Conservation (phyloP, 768 basidiomycete genomes). For the Cubamyces lactineus region DNA sequence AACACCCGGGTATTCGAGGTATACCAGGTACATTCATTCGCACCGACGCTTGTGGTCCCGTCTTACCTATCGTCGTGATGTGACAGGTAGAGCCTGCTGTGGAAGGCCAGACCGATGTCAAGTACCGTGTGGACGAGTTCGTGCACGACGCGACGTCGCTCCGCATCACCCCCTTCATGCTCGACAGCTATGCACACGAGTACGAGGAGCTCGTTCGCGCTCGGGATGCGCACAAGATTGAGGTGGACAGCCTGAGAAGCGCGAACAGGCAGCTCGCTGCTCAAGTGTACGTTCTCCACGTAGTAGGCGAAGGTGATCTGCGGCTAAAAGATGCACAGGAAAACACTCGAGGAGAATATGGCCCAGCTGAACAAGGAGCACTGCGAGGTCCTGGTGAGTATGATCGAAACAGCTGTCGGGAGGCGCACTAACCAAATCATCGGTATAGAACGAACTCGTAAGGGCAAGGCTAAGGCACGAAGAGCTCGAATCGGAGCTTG, state of each 20-base stretch:
- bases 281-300: conserved; percentile 70
- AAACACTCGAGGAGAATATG: conserved; percentile 76
- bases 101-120: conserved; percentile 27
- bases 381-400: conserved; percentile 65
- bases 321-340: conserved; percentile 49
- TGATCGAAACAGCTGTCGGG: not conserved
- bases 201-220: conserved; percentile 80
- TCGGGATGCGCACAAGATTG: conserved; percentile 80
- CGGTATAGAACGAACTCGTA: conserved; percentile 83
- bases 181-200: conserved; percentile 87
- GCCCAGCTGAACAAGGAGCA: conserved; percentile 85
- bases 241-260: conserved; percentile 82
- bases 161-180: conserved; percentile 93
- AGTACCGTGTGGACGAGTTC: conserved; percentile 78
- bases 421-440: not conserved
- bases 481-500: conserved; percentile 91
- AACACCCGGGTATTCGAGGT: conserved; percentile 81
- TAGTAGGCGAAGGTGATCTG: not conserved
- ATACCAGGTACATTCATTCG: conserved; percentile 56
- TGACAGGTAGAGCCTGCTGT: conserved; percentile 6
- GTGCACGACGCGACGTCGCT: conserved; percentile 85
- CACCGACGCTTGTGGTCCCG: not conserved
- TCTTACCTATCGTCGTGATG: not conserved
- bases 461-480: conserved; percentile 87
- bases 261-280: conserved; percentile 74